Evolutionary conservation across 1,284 basidiomycete species (phyloP).

Genomic region (Crucibulum parvulum): DNA sequence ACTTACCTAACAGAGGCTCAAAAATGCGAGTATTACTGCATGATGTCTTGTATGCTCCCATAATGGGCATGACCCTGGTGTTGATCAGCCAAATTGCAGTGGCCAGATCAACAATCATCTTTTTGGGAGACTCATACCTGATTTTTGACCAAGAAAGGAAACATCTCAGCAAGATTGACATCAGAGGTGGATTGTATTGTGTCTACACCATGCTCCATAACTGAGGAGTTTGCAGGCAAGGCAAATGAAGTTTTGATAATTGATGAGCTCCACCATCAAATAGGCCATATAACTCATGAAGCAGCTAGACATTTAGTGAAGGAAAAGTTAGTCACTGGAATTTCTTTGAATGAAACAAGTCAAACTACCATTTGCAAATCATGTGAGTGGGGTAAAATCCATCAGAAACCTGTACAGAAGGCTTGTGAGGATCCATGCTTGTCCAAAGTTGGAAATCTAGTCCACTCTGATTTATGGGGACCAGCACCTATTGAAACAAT

Average conservation of each 20-base stretch:
- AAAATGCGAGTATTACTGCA: conserved; percentile 27
- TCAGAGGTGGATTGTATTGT: too few species aligned
- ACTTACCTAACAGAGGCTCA: neutral
- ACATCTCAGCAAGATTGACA: neutral
- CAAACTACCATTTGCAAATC: conserved; percentile 23
- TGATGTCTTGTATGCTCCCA: conserved; percentile 34
- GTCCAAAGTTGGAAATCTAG: conserved; percentile 30
- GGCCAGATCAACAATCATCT: neutral
- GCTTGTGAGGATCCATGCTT: conserved; percentile 12
- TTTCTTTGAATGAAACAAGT: conserved; percentile 15
- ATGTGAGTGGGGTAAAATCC: conserved; percentile 32
- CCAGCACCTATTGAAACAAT: conserved; percentile 31
- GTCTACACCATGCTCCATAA: too few species aligned
- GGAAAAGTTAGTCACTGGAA: conserved; percentile 29
- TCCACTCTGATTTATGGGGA: conserved; percentile 47
- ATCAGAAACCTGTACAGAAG: conserved; percentile 23
- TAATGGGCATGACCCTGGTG: conserved; percentile 23
- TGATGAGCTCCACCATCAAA: conserved; percentile 25
- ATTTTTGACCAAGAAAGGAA: neutral
- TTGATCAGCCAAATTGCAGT: conserved; percentile 29
- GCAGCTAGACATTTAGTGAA: conserved; percentile 23
- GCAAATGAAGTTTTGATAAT: conserved; percentile 4
- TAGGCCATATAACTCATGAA: conserved; percentile 34
- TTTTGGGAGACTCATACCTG: neutral
- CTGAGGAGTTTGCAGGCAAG: too few species aligned